Evolutionary conservation across 2,329 filamentous ascomycete genomes (phyloP).

Genomic region (Fusarium robinianum): DNA sequence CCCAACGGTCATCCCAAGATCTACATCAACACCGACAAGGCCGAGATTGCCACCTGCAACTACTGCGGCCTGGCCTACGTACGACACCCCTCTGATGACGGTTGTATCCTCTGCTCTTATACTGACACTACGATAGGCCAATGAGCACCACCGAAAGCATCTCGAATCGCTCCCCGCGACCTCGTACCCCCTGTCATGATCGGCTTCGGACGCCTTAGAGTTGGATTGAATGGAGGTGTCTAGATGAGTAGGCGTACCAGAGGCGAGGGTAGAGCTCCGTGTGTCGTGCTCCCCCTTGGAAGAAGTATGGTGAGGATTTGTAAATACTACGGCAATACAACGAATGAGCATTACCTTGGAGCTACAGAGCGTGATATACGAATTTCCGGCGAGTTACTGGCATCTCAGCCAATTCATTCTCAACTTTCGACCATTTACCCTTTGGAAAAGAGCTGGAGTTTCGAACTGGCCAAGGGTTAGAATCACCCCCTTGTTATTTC

Average conservation of each 20-base stretch:
- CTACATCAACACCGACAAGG: slow-evolving; percentile 98
- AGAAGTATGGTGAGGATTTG: slow-evolving; percentile 18
- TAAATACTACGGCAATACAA: slow-evolving; percentile 37
- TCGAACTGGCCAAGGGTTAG: not conserved
- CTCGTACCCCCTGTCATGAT: slow-evolving; percentile 74
- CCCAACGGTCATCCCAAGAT: slow-evolving; percentile 88
- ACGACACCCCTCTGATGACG: slow-evolving; percentile 47
- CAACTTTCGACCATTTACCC: not conserved
- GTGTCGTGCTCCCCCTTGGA: slow-evolving; percentile 23
- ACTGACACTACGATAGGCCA: slow-evolving; percentile 62
- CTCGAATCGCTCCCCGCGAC: slow-evolving; percentile 81
- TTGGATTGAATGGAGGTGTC: slow-evolving; percentile 1
- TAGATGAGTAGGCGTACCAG: slow-evolving; percentile 17
- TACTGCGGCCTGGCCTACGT: slow-evolving; percentile 96
- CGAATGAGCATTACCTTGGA: slow-evolving; percentile 16
- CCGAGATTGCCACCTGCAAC: slow-evolving; percentile 84
- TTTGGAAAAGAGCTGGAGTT: no score
- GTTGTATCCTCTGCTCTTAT: not conserved
- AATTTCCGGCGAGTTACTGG: no score
- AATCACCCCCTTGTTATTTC: not conserved
- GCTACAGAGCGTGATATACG: slow-evolving; percentile 1
- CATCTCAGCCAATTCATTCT: not conserved
- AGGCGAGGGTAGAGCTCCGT: slow-evolving; percentile 10
- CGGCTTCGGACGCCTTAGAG: not conserved
- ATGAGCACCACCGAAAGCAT: slow-evolving; percentile 84